phyloP scores from a whole-genome alignment of 306 rosid species.

The Carpinus viminea region DNA sequence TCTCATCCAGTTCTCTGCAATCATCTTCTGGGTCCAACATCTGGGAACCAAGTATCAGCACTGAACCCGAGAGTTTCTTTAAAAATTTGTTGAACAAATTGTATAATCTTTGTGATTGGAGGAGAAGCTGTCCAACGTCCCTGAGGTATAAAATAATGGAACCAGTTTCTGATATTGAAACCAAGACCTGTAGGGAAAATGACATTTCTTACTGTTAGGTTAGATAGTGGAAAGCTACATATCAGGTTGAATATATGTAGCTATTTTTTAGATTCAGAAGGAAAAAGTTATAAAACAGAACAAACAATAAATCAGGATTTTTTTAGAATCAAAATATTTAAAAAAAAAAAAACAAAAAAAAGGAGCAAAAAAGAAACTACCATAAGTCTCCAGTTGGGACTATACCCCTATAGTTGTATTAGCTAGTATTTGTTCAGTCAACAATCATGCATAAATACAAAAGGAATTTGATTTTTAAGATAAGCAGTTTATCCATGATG shows the following conservation, averaged over 20 bases:
- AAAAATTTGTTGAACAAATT: constrained; percentile 67
- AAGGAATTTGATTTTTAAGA: constrained; percentile 9
- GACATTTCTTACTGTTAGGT: constrained; percentile 19
- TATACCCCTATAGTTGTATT: not conserved
- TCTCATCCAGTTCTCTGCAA: constrained; percentile 56
- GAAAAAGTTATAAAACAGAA: not conserved
- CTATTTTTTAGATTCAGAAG: not conserved
- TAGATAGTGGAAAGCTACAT: not conserved
- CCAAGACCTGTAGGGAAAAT: constrained; percentile 58
- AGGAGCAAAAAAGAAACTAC: not conserved
- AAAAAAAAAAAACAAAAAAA: not conserved
- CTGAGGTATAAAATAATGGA: constrained; percentile 79
- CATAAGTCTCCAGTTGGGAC: constrained; percentile 12
- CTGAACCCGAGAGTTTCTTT: constrained; percentile 74
- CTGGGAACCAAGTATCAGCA: constrained; percentile 78
- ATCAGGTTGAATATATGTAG: not conserved
- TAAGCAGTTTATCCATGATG: constrained; percentile 8
- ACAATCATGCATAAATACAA: not conserved
- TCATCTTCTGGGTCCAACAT: constrained; percentile 47
- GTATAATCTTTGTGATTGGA: constrained; percentile 61
- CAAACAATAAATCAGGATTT: not conserved
- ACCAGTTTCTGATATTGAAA: constrained; percentile 64
- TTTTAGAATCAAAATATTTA: not conserved
- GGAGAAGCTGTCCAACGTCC: constrained; percentile 74
- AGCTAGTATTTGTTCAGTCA: not conserved